phyloP scores from a whole-genome alignment of 257 asterid species.

The Parsonsia alboflavescens region DNA sequence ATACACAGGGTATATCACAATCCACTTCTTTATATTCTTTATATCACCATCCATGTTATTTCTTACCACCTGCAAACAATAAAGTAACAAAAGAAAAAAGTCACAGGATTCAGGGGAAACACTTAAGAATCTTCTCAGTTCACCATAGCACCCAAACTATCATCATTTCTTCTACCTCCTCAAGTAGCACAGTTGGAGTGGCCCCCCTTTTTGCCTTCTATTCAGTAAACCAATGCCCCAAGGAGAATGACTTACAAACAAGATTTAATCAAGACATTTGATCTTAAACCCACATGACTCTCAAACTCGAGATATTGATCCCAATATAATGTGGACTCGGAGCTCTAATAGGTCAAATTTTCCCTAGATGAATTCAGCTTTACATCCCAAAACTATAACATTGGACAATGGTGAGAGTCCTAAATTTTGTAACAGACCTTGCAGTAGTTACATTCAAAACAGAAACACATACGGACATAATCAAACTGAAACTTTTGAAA shows the following conservation, averaged over 20 bases:
- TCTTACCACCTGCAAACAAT: not conserved
- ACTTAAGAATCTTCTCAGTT: conserved; percentile 1
- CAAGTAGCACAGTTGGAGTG: conserved; percentile 42
- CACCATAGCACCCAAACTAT: conserved; percentile 94
- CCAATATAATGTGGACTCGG: not conserved
- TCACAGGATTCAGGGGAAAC: not conserved
- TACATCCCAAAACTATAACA: not conserved
- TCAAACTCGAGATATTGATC: conserved; percentile 43
- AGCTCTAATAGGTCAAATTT: not conserved
- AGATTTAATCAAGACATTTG: conserved; percentile 58
- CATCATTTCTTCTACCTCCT: conserved; percentile 78
- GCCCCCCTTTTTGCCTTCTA: conserved; percentile 57
- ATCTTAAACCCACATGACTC: conserved; percentile 61
- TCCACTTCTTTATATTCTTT: conserved; percentile 81
- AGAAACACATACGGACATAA: too few relatives aligned
- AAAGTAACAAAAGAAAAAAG: not conserved
- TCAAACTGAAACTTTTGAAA: too few relatives aligned
- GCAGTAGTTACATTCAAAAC: too few relatives aligned
- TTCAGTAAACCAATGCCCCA: conserved; percentile 91
- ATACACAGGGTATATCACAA: conserved; percentile 75
- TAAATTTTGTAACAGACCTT: not conserved
- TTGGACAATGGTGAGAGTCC: not conserved
- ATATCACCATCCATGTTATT: conserved; percentile 61
- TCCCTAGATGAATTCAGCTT: not conserved
- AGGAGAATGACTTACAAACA: conserved; percentile 70